phyloP scores from a whole-genome alignment of 352 stramenopile genomes.

The Phytophthora ohioensis region DNA sequence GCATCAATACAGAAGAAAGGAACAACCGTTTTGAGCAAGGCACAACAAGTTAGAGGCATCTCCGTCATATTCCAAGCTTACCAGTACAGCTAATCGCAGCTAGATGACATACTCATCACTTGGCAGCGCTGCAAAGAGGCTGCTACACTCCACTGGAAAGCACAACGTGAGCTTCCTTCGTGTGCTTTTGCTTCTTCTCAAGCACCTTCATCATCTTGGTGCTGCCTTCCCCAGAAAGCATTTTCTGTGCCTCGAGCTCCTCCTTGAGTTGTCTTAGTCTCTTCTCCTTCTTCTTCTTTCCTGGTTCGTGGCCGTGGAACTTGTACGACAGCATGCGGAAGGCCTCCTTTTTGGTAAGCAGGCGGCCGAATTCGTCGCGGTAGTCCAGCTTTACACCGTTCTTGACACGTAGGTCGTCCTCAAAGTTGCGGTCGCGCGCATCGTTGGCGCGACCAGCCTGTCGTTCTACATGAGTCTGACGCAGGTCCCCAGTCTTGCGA shows the following conservation, averaged over 20 bases:
- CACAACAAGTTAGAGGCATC: background rate
- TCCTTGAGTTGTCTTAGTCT: slow-evolving; percentile 89
- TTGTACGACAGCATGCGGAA: slow-evolving; percentile 98
- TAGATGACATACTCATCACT: background rate
- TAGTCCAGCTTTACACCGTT: slow-evolving; percentile 96
- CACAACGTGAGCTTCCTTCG: slow-evolving; percentile 87
- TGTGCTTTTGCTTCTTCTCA: slow-evolving; percentile 84
- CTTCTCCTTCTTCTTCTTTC: slow-evolving; percentile 99
- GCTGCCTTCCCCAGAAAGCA: slow-evolving; percentile 76
- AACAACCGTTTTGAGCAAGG: slow-evolving; percentile 8
- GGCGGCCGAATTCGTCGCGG: slow-evolving; percentile 95
- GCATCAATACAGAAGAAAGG: slow-evolving; percentile 6
- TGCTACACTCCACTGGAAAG: slow-evolving; percentile 71
- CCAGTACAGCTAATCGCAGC: slow-evolving; percentile 13
- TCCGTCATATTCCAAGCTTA: slow-evolving; percentile 22
- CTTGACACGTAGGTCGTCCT: slow-evolving; percentile 87
- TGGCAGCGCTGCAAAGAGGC: background rate
- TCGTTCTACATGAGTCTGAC: slow-evolving; percentile 87
- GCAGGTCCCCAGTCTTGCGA: slow-evolving; percentile 93
- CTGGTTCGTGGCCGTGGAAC: slow-evolving; percentile 97
- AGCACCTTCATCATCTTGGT: slow-evolving; percentile 89
- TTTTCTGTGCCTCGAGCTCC: slow-evolving; percentile 78
- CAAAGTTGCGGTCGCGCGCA: slow-evolving; percentile 92
- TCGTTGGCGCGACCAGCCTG: slow-evolving; percentile 96
- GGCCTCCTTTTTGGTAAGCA: slow-evolving; percentile 98